A percentile compares a stretch with the other conserved stretches of the same genome.
phyloP scores from a whole-genome alignment of 495 filamentous ascomycete species.

The Trichoderma erinaceum region DNA sequence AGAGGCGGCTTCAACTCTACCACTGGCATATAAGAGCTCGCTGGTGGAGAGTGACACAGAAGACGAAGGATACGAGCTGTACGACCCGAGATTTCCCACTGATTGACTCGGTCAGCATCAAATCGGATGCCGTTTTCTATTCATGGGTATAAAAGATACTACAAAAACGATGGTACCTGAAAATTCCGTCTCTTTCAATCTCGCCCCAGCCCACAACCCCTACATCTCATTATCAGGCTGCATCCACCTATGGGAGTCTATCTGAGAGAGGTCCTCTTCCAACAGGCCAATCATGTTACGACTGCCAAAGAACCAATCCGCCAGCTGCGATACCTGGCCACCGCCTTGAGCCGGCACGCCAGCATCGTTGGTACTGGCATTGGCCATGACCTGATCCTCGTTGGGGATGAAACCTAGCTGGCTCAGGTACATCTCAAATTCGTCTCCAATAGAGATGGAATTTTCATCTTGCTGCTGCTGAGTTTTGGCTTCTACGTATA shows the following conservation, averaged over 20 bases:
- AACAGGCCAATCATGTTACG: slow-evolving; percentile 58
- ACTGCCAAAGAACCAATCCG: slow-evolving; percentile 64
- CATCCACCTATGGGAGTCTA: slow-evolving; percentile 38
- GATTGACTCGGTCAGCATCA: slow-evolving; percentile 31
- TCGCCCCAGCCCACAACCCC: not conserved
- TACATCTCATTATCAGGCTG: slow-evolving; percentile 8
- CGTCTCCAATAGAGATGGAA: slow-evolving; percentile 46
- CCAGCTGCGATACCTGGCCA: slow-evolving; percentile 44
- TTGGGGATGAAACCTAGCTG: slow-evolving; percentile 56
- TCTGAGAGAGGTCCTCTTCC: slow-evolving; percentile 52
- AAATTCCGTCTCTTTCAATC: not conserved
- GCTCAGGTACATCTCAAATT: slow-evolving; percentile 60
- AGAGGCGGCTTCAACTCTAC: slow-evolving; percentile 16
- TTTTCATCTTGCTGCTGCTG: slow-evolving; percentile 42
- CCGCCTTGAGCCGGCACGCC: slow-evolving; percentile 17
- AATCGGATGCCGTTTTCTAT: not conserved
- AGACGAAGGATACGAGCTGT: slow-evolving; percentile 52
- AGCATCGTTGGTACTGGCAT: slow-evolving; percentile 10
- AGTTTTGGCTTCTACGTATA: slow-evolving; percentile 56
- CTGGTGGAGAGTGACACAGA: slow-evolving; percentile 51
- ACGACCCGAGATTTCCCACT: slow-evolving; percentile 48
- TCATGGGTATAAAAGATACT: not conserved
- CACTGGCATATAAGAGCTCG: slow-evolving; percentile 17
- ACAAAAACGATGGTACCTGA: not conserved
- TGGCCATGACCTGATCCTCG: slow-evolving; percentile 17